Conservation (phyloP, 179 eudicot genomes). For the Camellia oleifera region DNA sequence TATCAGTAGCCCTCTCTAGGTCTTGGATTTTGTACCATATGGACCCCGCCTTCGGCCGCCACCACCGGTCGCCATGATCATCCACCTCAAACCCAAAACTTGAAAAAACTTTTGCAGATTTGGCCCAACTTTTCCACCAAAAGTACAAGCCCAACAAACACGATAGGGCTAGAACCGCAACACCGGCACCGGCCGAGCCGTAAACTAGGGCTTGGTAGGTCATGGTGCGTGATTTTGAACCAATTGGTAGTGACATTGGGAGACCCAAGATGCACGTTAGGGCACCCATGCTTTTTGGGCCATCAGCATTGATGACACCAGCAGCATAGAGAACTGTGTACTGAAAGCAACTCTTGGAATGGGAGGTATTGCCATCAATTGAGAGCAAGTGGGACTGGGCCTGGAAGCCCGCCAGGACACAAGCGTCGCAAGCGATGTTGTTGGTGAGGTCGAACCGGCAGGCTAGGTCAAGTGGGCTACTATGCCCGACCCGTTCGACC, state of each 20-base stretch:
- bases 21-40: conserved; percentile 63
- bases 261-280: conserved; percentile 51
- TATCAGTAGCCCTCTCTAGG: conserved; percentile 54
- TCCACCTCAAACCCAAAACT: conserved; percentile 29
- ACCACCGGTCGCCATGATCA: conserved; percentile 16
- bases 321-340: conserved; percentile 69
- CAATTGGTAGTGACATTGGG: neutral
- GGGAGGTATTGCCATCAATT: conserved; percentile 56
- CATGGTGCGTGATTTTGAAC: conserved; percentile 10
- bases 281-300: conserved; percentile 54
- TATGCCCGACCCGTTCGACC: conserved; percentile 37
- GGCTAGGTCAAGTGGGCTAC: conserved; percentile 33
- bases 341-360: conserved; percentile 51
- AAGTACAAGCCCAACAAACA: conserved; percentile 40
- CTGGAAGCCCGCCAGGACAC: conserved; percentile 54
- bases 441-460: conserved; percentile 49
- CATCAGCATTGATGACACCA: conserved; percentile 55
- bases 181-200: conserved; percentile 54
- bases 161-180: conserved; percentile 34
- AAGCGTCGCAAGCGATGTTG: conserved; percentile 49
- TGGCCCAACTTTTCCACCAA: conserved; percentile 44
- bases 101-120: neutral
- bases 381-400: conserved; percentile 37
- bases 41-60: conserved; percentile 52
- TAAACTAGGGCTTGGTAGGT: conserved; percentile 31